Base-by-base conservation (phyloP, 2,329 filamentous ascomycete species). In the Colletotrichum sidae region DNA sequence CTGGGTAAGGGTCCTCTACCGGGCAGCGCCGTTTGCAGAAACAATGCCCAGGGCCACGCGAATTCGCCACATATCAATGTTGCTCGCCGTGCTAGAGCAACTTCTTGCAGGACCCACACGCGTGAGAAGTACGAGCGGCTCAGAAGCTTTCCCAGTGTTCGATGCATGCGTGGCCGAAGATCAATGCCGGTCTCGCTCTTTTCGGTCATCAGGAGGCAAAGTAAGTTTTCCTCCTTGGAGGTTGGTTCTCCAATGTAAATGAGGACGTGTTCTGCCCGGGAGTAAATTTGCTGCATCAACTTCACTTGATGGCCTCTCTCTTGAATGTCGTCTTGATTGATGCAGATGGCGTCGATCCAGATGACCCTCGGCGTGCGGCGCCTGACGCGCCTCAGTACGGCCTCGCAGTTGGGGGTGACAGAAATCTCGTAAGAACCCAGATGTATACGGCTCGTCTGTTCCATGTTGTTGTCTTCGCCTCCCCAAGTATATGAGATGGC, bases 401-500 rank as follows among this genome's bases (percentile, higher is more conserved):
- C 15, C n/a, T 44, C 55, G 12, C 55, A 60, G 2, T 56, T 67
- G 6, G 17, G 12, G 1, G 60, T 65, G 13, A 60, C 52, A 2
- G 8, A 1, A 11, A 65, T 60, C 0, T 35, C 8, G 9, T 2
- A n/a, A 2, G n/a, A n/a, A 25, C 52, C 11, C 3, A 67, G 13
- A 1, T 2, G 11, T 1, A 67, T 50, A 5, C 12, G 8, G 7
- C 9, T 8, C 8, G 37, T 59, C 39, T 44, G 17, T 2, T 50
- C 52, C 17, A 58, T 55, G 1, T 4, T 4, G 4, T 15, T 17
- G 13, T 53, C 67, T 13, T 70, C 69, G 9, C 68, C 68, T n/a
- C 74, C 75, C 76, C 76, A 78, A 33, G 76, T 77, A 38, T 79
- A 78, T 3, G 77, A 78, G 55, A 78, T 72, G 34, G 76, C 70